Evolutionary conservation across 257 asterid genomes (phyloP), one percentile per base, ranked within the genome.

Genomic region (Solanum piurae): DNA sequence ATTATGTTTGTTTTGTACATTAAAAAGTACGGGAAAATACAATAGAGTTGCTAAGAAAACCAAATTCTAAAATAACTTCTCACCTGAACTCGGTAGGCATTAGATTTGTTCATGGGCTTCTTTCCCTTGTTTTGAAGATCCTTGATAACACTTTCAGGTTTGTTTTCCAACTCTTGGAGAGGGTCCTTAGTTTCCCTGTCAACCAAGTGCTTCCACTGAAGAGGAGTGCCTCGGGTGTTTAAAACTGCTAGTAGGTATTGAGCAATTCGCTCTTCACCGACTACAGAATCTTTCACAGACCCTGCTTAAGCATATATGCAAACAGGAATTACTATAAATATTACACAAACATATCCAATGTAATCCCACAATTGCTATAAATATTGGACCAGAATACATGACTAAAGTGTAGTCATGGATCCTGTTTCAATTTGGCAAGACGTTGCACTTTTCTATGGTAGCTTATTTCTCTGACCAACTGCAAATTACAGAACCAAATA

Each of bases 211-310:
- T 92, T 95, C 99, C 99, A 97, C 16, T 94, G 98, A 72, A 95
- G 94, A 79, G 99, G 98, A 91, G 98, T 95, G 89, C 98, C 94
- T 80, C 98, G 94, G 79, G 94, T 92, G 94, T 93, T 93, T 87
- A 97, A 68, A 90, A 97, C 97, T n/a, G 99, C 99, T 76, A 97
- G 86, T 52, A 95, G 87, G 89, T 97, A 97, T 87, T 95, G 98
- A 89, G 94, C 94, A 42, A 95, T 95, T 42, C 98, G 96, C 88
- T 97, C 98, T 91, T 95, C 99, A 55, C 99, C 99, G 80, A 97
- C 98, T 21, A 94, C 95, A 12, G 98, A 95, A 88, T 97, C 99
- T 94, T 97, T 97, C 62, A 96, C 98, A 7, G 98, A 96, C 89
- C 99, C 99, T 96, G 92, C 92, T 89, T 34, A 77, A 76, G 85